Evolutionary conservation across 495 filamentous ascomycete species (phyloP), one percentile per base, ranked within the genome.

Genomic region (Pseudomonodictys pantanalensis): DNA sequence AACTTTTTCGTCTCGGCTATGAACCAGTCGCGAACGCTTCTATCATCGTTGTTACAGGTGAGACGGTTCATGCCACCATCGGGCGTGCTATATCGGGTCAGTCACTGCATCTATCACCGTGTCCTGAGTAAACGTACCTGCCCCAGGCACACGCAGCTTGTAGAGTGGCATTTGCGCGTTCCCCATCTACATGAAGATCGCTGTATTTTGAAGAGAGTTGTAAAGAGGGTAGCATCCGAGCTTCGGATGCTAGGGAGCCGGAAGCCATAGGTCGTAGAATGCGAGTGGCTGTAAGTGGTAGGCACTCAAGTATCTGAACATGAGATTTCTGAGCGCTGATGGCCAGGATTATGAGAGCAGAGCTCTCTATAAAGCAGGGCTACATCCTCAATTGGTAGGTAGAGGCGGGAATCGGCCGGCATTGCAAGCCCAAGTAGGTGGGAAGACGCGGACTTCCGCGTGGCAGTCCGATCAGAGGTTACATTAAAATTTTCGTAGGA

Each of bases 1-100:
- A 44, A 48, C 39, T 47, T 49, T 12, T 45, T 44, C 8, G 57
- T 46, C 18, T 52, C 38, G n/a, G 23, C 17, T 7, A 53, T 46
- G 57, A 60, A 60, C 57, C 57, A 60, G 29, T 60, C 57, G 17
- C 57, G 47, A 10, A 53, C 57, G 22, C 35, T 44, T 28, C 53
- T 53, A 39, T 60, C 57, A 26, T 52, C 38, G 48, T 60, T 22
- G 35, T 53, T 53, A 24, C 35, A 60, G 20, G 57, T 29, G 17
- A 60, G 43, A 3, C 57, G n/a, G 42, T 39, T 28, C 50, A 61
- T 54, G 51, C 49, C 51, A 30, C 49, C 57, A n/a, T 60, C 57
- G n/a, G n/a, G n/a, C n/a, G n/a, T n/a, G n/a, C n/a, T n/a, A n/a
- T n/a, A n/a, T n/a, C n/a, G n/a, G n/a, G n/a, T n/a, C n/a, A n/a